Conservation (phyloP, 345 rosid species). For the Heritiera fomes region DNA sequence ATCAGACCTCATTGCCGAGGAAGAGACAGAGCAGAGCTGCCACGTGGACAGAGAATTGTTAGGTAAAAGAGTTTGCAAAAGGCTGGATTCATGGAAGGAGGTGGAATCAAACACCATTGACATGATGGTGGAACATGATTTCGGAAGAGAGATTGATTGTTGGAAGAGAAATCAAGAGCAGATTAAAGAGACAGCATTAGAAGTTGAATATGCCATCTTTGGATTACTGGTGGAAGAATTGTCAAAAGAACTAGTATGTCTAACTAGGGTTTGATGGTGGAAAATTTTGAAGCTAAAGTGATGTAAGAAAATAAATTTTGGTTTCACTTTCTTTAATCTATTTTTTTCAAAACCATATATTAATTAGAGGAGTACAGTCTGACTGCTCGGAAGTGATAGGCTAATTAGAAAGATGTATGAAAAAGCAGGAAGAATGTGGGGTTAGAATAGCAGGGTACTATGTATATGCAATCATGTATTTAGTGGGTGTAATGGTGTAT, state of each 20-base stretch:
- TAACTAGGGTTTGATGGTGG: slow-evolving; percentile 14
- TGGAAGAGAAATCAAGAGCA: slow-evolving; percentile 49
- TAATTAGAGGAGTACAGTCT: slow-evolving; percentile 23
- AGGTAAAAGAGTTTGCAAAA: slow-evolving; percentile 54
- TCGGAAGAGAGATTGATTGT: slow-evolving; percentile 44
- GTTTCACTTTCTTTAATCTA: slow-evolving; percentile 11
- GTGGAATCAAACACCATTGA: slow-evolving; percentile 82
- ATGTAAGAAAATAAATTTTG: slow-evolving; percentile 23
- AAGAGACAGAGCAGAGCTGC: slow-evolving; percentile 32
- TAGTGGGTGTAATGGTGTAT: slow-evolving; percentile 18
- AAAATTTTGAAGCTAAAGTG: not conserved
- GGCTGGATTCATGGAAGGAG: slow-evolving; percentile 72
- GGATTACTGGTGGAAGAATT: slow-evolving; percentile 60
- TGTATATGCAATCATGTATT: slow-evolving; percentile 28
- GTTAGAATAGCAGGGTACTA: slow-evolving; percentile 8
- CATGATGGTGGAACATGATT: slow-evolving; percentile 84
- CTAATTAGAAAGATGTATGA: slow-evolving; percentile 5
- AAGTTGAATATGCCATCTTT: slow-evolving; percentile 58
- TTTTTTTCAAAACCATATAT: not conserved
- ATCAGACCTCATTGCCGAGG: slow-evolving; percentile 63
- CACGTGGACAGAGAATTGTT: slow-evolving; percentile 28
- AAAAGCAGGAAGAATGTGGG: slow-evolving; percentile 18
- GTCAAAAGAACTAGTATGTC: slow-evolving; percentile 42
- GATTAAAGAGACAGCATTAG: slow-evolving; percentile 41
- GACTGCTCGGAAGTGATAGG: slow-evolving; percentile 18